Conservation (phyloP, 768 basidiomycete genomes). For the Collybia sordida region DNA sequence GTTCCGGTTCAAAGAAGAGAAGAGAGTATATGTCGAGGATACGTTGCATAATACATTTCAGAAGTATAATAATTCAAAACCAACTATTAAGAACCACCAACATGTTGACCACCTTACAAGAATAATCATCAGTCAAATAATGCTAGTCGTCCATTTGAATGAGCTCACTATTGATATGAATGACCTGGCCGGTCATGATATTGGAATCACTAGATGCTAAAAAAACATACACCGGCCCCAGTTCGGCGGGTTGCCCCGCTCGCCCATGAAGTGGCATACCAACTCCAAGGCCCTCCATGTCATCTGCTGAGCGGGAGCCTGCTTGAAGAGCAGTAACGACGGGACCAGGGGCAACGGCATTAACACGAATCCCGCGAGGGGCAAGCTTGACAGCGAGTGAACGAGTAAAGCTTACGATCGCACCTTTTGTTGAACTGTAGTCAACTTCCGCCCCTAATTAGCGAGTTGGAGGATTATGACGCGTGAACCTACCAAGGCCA, state of each 20-base stretch:
- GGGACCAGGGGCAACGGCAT: slow-evolving; percentile 52
- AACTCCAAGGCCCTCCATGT: slow-evolving; percentile 37
- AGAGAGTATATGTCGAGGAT: too few relatives aligned
- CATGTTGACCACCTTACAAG: slow-evolving; percentile 1
- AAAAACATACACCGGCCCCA: slow-evolving; percentile 54
- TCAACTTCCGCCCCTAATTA: slow-evolving; percentile 36
- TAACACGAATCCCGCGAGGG: slow-evolving; percentile 35
- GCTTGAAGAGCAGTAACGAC: slow-evolving; percentile 61
- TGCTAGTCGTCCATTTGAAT: too few relatives aligned
- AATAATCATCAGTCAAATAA: not conserved
- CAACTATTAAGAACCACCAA: not conserved
- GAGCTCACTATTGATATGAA: slow-evolving; percentile 34
- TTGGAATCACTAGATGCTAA: slow-evolving; percentile 45
- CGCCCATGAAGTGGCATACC: slow-evolving; percentile 49
- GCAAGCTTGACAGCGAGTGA: slow-evolving; percentile 52
- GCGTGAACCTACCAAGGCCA: slow-evolving; percentile 24
- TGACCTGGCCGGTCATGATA: slow-evolving; percentile 35
- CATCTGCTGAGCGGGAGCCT: slow-evolving; percentile 43
- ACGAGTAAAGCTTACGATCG: slow-evolving; percentile 56
- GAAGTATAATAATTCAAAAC: too few relatives aligned
- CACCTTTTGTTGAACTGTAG: slow-evolving; percentile 62
- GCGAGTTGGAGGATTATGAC: not conserved
- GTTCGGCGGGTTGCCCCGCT: slow-evolving; percentile 18
- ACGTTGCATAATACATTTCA: too few relatives aligned
- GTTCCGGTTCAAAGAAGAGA: too few relatives aligned